Base-by-base conservation (phyloP, 352 stramenopile species). In the Salisapilia sapeloensis region DNA sequence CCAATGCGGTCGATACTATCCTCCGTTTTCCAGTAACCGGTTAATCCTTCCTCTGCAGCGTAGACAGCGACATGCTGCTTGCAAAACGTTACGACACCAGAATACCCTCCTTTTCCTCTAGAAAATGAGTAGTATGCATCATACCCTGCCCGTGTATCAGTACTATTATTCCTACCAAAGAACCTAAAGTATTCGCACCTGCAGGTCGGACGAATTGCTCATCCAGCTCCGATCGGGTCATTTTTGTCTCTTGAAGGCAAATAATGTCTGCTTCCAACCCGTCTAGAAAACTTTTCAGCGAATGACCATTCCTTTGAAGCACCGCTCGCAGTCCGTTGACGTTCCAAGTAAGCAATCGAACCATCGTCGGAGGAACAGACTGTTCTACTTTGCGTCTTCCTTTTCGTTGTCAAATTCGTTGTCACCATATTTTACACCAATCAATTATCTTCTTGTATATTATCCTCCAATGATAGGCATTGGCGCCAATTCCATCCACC, bases 71-170 rank as follows among this genome's bases (percentile, higher is more conserved):
- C 26, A 6, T 53, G 38, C 18, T 33, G 53, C 31, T 50, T 72
- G 22, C 64, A 36, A 26, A 82, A 86, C 15, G 74, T 90, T 22
- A 67, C 74, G 4, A 90, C 74, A 27, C 74, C 74, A 1, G 74
- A 85, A 38, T 90, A 90, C 2, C 74, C 74, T 6, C 69, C 57
- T 13, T 64, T 51, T 27, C 56, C 36, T 20, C 56, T 48, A 18
- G 56, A 84, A 34, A 89, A 89, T 20, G 71, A 81, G 42, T 86
- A 91, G 33, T 84, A 91, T 18, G 70, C 76, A 35, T 91, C 61
- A 42, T 63, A 91, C 7, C 61, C 66, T 78, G 22, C n/a, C 23
- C 28, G 2, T 31, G 14, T 14, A 48, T 26, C 12, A 34, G 21
- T 17, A 24, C 41, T 20, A 16, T 7, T 20, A 7, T n/a, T 19